Conservation (phyloP, 2,329 filamentous ascomycete species). For the Lachnellula arida region DNA sequence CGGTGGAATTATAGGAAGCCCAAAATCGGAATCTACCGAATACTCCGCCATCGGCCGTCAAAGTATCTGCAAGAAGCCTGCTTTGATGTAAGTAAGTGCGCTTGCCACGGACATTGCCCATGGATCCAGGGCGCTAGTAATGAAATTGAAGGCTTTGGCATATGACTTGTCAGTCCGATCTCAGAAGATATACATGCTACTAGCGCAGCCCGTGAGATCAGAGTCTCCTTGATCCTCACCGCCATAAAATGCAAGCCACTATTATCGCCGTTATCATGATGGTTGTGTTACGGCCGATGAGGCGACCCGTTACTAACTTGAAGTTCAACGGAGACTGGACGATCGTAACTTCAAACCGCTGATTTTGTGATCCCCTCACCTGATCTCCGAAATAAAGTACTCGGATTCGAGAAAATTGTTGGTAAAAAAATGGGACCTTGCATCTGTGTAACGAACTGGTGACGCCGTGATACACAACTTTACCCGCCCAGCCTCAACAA, state of each 20-base stretch:
- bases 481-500: neutral
- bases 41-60: neutral
- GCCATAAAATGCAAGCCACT: neutral
- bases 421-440: conserved; percentile 8
- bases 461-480: neutral
- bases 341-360: conserved; percentile 11
- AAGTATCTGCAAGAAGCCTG: neutral
- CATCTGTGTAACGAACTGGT: conserved; percentile 1
- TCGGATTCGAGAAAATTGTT: conserved; percentile 4
- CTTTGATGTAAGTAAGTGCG: neutral
- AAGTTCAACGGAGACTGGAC: neutral
- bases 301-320: neutral
- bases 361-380: neutral
- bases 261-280: neutral
- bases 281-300: neutral
- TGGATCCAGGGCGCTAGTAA: neutral
- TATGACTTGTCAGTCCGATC: neutral
- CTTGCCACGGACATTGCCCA: neutral
- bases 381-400: conserved; percentile 4
- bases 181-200: too few species aligned
- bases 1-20: neutral
- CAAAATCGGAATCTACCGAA: neutral
- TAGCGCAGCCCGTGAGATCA: too few species aligned
- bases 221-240: too few species aligned
- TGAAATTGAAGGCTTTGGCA: neutral